phyloP scores from a whole-genome alignment of 768 basidiomycete genomes.

The Rhodosporidiobolus odoratus region DNA sequence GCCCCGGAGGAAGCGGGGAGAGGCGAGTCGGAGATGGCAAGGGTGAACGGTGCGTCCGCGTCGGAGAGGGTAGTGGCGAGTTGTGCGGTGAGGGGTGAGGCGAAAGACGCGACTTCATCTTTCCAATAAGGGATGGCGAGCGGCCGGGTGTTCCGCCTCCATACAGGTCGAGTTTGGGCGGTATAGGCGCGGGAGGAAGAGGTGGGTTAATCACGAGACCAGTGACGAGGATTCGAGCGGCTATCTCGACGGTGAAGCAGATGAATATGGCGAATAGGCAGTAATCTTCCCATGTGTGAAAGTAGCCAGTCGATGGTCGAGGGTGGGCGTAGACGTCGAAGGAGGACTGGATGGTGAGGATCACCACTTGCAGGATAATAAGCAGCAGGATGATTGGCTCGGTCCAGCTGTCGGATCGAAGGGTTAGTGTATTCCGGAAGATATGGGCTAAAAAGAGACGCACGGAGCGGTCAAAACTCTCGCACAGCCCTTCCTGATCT shows the following conservation, averaged over 20 bases:
- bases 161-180: slow-evolving; percentile 28
- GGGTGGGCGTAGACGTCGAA: slow-evolving; percentile 52
- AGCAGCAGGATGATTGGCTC: slow-evolving; percentile 77
- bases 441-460: slow-evolving; percentile 45
- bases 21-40: slow-evolving; percentile 39
- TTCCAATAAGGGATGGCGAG: slow-evolving; percentile 14
- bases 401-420: slow-evolving; percentile 59
- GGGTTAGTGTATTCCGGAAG: no score
- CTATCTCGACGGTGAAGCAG: slow-evolving; percentile 78
- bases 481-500: slow-evolving; percentile 61
- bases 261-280: slow-evolving; percentile 76
- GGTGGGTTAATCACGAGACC: slow-evolving; percentile 70
- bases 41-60: slow-evolving; percentile 44
- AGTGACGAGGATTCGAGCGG: slow-evolving; percentile 81
- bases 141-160: slow-evolving; percentile 13
- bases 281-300: slow-evolving; percentile 83
- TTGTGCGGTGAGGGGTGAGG: slow-evolving; percentile 39
- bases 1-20: slow-evolving; percentile 40
- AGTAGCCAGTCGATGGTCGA: slow-evolving; percentile 59
- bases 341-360: slow-evolving; percentile 75
- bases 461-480: slow-evolving; percentile 67
- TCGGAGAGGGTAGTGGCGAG: not conserved
- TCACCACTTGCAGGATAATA: slow-evolving; percentile 74
- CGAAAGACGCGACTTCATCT: slow-evolving; percentile 35
- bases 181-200: slow-evolving; percentile 28